Conservation (phyloP, 83 land plant species). For the Thuja plicata region DNA sequence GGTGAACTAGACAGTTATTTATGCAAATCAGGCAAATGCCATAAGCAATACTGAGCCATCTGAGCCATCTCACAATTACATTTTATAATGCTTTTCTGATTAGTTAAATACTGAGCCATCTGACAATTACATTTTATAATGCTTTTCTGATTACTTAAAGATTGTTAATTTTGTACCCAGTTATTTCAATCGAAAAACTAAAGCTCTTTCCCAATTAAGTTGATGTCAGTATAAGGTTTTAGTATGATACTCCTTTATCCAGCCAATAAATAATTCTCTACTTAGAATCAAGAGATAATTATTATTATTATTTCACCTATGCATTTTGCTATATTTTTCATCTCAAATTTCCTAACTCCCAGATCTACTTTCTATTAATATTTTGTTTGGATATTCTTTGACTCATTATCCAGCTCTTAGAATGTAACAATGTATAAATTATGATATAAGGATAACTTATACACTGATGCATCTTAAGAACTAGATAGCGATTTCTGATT, state of each 20-base stretch:
- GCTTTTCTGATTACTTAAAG: neutral
- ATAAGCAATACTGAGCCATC: neutral
- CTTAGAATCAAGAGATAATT: neutral
- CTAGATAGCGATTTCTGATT: no score
- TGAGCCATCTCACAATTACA: neutral
- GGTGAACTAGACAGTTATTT: neutral
- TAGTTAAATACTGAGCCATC: neutral
- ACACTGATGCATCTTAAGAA: no score
- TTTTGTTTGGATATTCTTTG: no score
- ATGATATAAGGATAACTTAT: no score
- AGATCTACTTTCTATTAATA: no score
- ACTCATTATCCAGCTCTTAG: no score
- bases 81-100: neutral
- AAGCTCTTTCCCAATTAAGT: neutral
- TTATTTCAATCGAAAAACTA: neutral
- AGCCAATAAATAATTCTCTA: neutral
- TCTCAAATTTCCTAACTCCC: neutral
- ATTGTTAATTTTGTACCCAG: neutral
- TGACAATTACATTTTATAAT: neutral
- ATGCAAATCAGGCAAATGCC: no score
- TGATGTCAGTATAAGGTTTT: neutral
- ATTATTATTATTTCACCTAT: neutral
- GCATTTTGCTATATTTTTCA: neutral
- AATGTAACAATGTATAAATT: no score
- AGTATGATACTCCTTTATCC: neutral